Base-by-base conservation (phyloP, 202 grass and related monocot species). In the Panicum hallii region DNA sequence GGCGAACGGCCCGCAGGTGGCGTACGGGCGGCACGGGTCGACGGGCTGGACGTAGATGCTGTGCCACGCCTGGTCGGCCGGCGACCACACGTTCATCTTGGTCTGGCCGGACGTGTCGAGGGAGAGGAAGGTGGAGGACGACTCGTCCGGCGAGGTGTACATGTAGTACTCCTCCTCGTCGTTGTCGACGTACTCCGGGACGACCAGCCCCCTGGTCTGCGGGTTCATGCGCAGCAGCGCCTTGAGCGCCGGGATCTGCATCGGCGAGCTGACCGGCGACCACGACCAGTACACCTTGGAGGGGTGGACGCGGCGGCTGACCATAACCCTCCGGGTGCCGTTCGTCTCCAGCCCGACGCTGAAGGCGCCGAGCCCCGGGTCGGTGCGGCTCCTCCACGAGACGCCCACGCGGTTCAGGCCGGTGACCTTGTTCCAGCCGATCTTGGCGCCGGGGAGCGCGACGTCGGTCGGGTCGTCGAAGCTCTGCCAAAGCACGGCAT, bases 381-480 rank as follows among this genome's bases (percentile, higher is more conserved):
- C 41, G 9, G n/a, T 14, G 10, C 20, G 67, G 67, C 20, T 70
- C 67, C 9, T 70, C 67, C 41, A 22, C 3, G 67, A 70, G 67
- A 30, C 6, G 60, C 23, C 23, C 4, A 63, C 60, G 4, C 60
- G 26, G 60, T 32, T 63, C 11, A 63, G 23, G 11, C 60, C 60
- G 11, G 26, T 63, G 11, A 32, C 26, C 60, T 63, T 63, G 60
- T 63, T 63, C 60, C 60, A 63, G 5, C 60, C 60, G 26, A 62
- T 62, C 58, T 62, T 62, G 9, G 58, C 58, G 58, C 58, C 58
- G 23, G 58, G 58, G 10, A 62, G 58, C 11, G 23, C 22, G 4
- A 30, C 58, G 34, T 66, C 6, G 14, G 63, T 66, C 6, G 63
- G 63, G 63, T 66, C 32, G 63, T 66, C 63, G 63, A 66, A 66